Evolutionary conservation across 768 basidiomycete species (phyloP).

Genomic region (Artomyces pyxidatus): DNA sequence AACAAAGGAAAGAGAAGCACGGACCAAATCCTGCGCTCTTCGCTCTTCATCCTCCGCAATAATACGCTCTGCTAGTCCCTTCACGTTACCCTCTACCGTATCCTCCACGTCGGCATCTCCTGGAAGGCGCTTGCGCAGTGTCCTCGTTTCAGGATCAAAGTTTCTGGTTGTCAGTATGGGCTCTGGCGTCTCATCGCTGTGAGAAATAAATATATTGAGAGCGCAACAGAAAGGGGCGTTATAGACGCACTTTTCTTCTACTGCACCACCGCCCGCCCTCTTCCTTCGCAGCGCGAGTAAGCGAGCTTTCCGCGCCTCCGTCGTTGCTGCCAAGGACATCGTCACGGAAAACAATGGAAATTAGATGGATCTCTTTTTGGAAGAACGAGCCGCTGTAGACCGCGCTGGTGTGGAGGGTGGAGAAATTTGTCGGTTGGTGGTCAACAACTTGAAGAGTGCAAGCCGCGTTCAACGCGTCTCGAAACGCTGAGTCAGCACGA

Average conservation of each 20-base stretch:
- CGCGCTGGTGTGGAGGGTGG: background rate
- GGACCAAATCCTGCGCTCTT: conserved; percentile 80
- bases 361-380: too few species aligned
- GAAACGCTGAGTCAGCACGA: too few species aligned
- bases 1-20: conserved; percentile 17
- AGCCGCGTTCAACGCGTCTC: too few species aligned
- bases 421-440: conserved; percentile 12
- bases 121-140: conserved; percentile 54
- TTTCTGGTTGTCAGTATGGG: conserved; percentile 65
- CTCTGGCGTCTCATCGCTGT: conserved; percentile 21
- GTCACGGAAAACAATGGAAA: conserved; percentile 2
- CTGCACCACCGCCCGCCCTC: conserved; percentile 50
- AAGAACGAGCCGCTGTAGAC: too few species aligned
- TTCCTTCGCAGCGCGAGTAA: conserved; percentile 67
- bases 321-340: conserved; percentile 68
- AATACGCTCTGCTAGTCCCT: conserved; percentile 78
- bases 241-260: conserved; percentile 36
- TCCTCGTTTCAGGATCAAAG: conserved; percentile 85
- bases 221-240: background rate
- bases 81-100: conserved; percentile 81
- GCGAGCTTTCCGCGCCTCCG: conserved; percentile 76
- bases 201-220: background rate
- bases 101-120: conserved; percentile 59
- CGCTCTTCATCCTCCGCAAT: conserved; percentile 82
- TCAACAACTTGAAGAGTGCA: too few species aligned